Base-by-base conservation (phyloP, 345 rosid genomes). In the Tarenaya hassleriana region DNA sequence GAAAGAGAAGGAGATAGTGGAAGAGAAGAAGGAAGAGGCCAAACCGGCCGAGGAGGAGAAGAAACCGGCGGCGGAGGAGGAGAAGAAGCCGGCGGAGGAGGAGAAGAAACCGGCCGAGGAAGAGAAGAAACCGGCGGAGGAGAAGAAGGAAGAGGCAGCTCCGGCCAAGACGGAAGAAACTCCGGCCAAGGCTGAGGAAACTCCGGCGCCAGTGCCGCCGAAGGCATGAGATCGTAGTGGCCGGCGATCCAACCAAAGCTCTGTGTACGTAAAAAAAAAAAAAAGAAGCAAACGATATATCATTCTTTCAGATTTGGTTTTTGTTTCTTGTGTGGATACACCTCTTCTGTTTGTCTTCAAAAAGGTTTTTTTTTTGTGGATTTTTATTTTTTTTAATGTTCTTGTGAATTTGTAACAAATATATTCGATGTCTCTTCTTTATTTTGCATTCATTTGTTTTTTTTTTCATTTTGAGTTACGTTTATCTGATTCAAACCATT, bases 11-110 rank as follows among this genome's bases (percentile, higher is more conserved):
- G 83, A 80, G 52, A 68, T 72, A 49, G 73, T 62, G 0, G 66
- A 70, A 14, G 88, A 72, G 61, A 73, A 76, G 60, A 66, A 77
- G 66, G 73, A 73, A 31, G 77, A 65, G 55, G 47, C 60, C 50
- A 53, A 53, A 34, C 65, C 63, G 4, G 63, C 50, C 17, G 69
- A 47, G 42, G 68, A 56, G 24, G 74, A 60, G 69, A 71, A 69
- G 35, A 60, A 66, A 35, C 66, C 56, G 4, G 65, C 10, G 77
- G 64, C 54, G 81, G 46, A 31, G 12, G 61, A 60, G 24, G 67
- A 34, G 34, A 62, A 61, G 55, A 17, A 60, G 9, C 70, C 64
- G 33, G 55, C 31, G 9, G 66, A 70, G 12, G 88, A 72, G 61
- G 72, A 76, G 60, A 66, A 77, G 67, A 71, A 73, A 40, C 71